phyloP scores from a whole-genome alignment of 192 early-diverging fungal species.

The Ramicandelaber brevisporus region DNA sequence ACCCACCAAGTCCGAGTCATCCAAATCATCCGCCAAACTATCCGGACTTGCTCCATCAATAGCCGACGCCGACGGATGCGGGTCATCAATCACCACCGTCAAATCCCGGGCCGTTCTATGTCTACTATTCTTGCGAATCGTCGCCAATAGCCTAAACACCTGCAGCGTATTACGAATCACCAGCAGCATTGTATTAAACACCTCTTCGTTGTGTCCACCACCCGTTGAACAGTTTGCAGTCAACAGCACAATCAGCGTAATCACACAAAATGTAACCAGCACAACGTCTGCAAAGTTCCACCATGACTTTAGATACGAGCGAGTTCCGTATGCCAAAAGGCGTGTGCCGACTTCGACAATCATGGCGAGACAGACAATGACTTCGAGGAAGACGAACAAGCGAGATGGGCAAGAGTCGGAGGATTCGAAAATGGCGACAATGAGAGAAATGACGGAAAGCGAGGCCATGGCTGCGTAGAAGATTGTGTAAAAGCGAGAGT shows the following conservation, averaged over 20 bases:
- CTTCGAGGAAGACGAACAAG: slow-evolving; percentile 41
- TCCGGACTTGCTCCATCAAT: no score
- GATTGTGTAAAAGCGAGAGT: slow-evolving; percentile 26
- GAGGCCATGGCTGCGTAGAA: slow-evolving; percentile 22
- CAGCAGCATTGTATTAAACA: slow-evolving; percentile 40
- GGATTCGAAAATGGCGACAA: slow-evolving; percentile 13
- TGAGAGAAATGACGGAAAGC: slow-evolving; percentile 18
- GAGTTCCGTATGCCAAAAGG: slow-evolving; percentile 25
- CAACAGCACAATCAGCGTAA: slow-evolving; percentile 38
- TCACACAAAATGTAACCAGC: slow-evolving; percentile 34
- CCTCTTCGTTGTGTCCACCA: slow-evolving; percentile 30
- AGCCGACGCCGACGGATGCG: no score
- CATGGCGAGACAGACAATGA: slow-evolving; percentile 48
- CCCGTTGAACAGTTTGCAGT: slow-evolving; percentile 37
- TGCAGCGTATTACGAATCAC: slow-evolving; percentile 50
- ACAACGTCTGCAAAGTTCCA: slow-evolving; percentile 51
- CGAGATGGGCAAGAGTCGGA: slow-evolving; percentile 29
- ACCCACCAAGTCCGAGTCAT: no score
- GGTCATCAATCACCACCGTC: slow-evolving; percentile 8
- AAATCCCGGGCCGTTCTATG: slow-evolving; percentile 9
- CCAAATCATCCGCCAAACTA: no score
- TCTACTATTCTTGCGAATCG: slow-evolving; percentile 25
- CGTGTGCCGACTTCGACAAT: slow-evolving; percentile 40
- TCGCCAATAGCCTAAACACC: slow-evolving; percentile 33
- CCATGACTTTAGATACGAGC: slow-evolving; percentile 19